Base-by-base conservation (phyloP, 305 asterid species). In the Solanum hybrid region DNA sequence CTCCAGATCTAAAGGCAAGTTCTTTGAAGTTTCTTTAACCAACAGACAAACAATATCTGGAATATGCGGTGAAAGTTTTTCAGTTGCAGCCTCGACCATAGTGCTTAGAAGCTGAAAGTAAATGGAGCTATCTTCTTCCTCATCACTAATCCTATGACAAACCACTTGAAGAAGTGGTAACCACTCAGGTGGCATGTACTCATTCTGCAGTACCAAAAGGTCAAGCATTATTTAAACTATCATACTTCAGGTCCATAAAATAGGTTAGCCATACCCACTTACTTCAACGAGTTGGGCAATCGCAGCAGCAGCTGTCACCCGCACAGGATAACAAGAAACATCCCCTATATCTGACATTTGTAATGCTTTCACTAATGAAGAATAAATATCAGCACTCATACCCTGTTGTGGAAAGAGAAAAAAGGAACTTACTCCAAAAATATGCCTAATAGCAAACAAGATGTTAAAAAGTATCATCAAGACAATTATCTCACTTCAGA, bases 161-260 rank as follows among this genome's bases (percentile, higher is more conserved):
- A 91, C 89, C 89, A 88, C 91, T 80, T 93, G 92, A 84, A 93
- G 92, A 89, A 93, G 92, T 15, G 93, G 90, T 76, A 93, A 88
- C 94, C 92, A 93, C 85, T 91, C 94, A 38, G 91, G 92, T 78
- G 94, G 94, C 91, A 89, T 90, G 92, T 78, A 91, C 87, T 91
- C 93, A 90, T 93, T 91, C 94, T 93, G 93, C 90, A 89, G 90
- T 27, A 66, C 51, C 85, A 79, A 88, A 85, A 88, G 35, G 37
- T 8, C 51, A 42, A 76, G 56, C 42, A 45, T 56, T 38, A 88
- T 76, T 24, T 77, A 51, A 42, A 42, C 9, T 45, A 36, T 45
- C 80, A 42, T 75, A 11, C 29, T 45, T 76, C 80, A 75, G 71
- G 37, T 76, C 36, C 32, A 85, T 85, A 86, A 36, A 64, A 64